Evolutionary conservation across 306 rosid genomes (phyloP).

Genomic region (Albizia julibrissin): DNA sequence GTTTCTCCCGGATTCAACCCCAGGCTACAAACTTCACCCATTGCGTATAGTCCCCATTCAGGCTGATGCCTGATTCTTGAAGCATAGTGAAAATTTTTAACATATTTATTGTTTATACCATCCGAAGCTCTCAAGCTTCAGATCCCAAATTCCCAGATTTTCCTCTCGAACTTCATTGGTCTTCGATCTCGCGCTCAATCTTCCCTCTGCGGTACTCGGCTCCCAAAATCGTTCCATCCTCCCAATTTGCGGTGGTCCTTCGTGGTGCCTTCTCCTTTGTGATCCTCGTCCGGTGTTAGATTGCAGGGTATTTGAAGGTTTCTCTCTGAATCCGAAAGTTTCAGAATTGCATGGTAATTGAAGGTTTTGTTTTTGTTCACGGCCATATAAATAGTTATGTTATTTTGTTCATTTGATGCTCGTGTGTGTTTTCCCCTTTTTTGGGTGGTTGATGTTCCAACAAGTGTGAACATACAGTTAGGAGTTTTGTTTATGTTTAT

Average conservation of each 20-base stretch:
- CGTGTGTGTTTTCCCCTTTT: neutral
- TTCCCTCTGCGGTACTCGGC: neutral
- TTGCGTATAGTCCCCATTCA: neutral
- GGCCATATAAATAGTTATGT: neutral
- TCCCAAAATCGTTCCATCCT: neutral
- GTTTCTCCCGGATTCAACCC: neutral
- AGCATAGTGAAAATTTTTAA: neutral
- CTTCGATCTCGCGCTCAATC: neutral
- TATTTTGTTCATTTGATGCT: neutral
- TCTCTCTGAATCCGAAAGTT: neutral
- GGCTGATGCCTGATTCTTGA: neutral
- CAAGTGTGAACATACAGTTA: neutral
- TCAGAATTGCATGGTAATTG: neutral
- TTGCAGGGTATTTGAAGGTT: neutral
- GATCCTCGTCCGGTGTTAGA: neutral
- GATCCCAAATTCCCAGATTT: neutral
- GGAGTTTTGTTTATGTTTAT: neutral
- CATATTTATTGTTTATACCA: neutral
- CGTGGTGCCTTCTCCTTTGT: neutral
- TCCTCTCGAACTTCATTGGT: neutral
- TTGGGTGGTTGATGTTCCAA: neutral
- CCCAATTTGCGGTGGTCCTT: neutral
- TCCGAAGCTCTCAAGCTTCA: neutral
- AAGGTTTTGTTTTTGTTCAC: neutral
- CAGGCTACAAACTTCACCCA: neutral